Percentiles rank a stretch among this genome's conserved stretches.
phyloP scores from a whole-genome alignment of 768 basidiomycete species.

The Pulveroboletus sp. region DNA sequence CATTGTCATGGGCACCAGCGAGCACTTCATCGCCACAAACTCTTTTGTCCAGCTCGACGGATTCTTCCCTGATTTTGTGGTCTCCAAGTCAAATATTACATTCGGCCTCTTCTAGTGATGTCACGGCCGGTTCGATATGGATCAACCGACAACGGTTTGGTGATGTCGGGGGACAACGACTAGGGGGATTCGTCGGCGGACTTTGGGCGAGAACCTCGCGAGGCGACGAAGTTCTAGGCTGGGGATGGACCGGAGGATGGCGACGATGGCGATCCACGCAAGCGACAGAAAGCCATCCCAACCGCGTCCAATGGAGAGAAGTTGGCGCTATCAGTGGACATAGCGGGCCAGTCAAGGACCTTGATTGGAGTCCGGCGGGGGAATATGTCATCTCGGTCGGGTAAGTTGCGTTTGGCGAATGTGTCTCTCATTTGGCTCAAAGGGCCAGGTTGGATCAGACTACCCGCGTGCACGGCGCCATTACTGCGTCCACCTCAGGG shows the following conservation, averaged over 20 bases:
- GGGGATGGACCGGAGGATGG: slow-evolving; percentile 96
- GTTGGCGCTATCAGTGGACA: slow-evolving; percentile 83
- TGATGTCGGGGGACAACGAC: slow-evolving; percentile 85
- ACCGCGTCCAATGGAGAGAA: slow-evolving; percentile 64
- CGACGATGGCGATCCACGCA: slow-evolving; percentile 67
- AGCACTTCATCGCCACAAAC: slow-evolving; percentile 35
- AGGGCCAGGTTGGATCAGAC: slow-evolving; percentile 79
- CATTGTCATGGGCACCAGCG: slow-evolving; percentile 73
- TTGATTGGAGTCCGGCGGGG: slow-evolving; percentile 85
- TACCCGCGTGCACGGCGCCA: slow-evolving; percentile 77
- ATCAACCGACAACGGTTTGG: slow-evolving; percentile 89
- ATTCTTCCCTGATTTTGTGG: slow-evolving; percentile 96
- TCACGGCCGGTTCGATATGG: slow-evolving; percentile 67
- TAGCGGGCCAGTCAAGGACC: slow-evolving; percentile 67
- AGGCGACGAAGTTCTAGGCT: slow-evolving; percentile 67
- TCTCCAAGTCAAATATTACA: slow-evolving; percentile 58
- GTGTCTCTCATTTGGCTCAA: background rate
- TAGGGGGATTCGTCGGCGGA: slow-evolving; percentile 91
- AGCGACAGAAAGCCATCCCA: slow-evolving; percentile 13
- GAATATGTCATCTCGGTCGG: slow-evolving; percentile 83
- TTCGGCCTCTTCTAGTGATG: slow-evolving; percentile 33
- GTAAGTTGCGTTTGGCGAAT: slow-evolving; percentile 40
- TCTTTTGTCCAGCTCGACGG: slow-evolving; percentile 89
- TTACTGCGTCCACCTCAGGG: slow-evolving; percentile 21
- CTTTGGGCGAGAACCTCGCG: slow-evolving; percentile 57